These are phyloP conservation scores for Amanita rubescens DNA, from an alignment of 768 basidiomycete species.

Conservation along the genomic window DNA sequence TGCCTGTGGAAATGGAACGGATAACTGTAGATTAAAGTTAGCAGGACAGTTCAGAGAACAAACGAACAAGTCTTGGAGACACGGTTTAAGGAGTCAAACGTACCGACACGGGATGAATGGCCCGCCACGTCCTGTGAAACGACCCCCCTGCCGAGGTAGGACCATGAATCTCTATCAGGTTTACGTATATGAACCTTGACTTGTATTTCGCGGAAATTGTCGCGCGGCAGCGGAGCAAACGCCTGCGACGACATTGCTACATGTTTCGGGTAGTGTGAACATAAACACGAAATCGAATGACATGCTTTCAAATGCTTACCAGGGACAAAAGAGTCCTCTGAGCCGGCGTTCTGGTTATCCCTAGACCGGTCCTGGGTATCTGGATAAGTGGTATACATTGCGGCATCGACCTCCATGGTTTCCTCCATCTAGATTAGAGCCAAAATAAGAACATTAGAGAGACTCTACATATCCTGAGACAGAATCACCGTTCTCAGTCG, in stretches of 20 bases:
- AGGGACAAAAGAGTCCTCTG: background rate
- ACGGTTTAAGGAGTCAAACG: conserved; percentile 19
- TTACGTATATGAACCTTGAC: conserved; percentile 81
- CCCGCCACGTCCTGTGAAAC: conserved; percentile 71
- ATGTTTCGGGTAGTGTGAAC: background rate
- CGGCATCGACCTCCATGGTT: conserved; percentile 39
- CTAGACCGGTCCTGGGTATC: conserved; percentile 5
- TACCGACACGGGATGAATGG: conserved; percentile 77
- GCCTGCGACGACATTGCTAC: conserved; percentile 1
- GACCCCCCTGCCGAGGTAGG: conserved; percentile 70
- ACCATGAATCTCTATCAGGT: conserved; percentile 75
- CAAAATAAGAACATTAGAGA: background rate
- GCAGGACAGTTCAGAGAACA: background rate
- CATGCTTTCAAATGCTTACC: background rate
- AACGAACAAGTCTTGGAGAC: background rate
- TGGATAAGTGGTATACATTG: conserved; percentile 5
- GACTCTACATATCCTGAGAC: background rate
- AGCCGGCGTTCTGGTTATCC: background rate
- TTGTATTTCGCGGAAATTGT: conserved; percentile 66
- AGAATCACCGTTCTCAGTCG: background rate
- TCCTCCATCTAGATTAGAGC: conserved; percentile 26
- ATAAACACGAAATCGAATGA: too few species aligned
- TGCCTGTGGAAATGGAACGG: conserved; percentile 55
- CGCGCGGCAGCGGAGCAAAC: conserved; percentile 27
- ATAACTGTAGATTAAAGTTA: conserved; percentile 36